Evolutionary conservation across 2,329 filamentous ascomycete genomes (phyloP).

Genomic region (Colletotrichum neosansevieriae): DNA sequence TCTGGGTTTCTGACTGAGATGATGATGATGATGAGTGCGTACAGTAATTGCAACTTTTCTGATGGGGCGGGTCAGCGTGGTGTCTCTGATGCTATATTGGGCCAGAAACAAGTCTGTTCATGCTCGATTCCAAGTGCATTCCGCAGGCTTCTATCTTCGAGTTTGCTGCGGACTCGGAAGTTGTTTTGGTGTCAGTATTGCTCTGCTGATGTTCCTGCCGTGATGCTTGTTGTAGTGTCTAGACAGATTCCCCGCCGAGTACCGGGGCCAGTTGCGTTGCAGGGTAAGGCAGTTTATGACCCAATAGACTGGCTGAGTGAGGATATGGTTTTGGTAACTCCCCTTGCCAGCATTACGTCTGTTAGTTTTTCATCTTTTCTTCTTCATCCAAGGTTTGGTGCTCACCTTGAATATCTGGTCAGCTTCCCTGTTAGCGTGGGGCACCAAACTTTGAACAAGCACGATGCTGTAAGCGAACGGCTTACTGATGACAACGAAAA

Average conservation of each 20-base stretch:
- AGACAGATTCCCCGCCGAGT: conserved; percentile 14
- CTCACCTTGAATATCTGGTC: conserved; percentile 28
- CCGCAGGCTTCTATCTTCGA: neutral
- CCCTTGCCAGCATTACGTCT: conserved; percentile 17
- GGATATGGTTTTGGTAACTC: neutral
- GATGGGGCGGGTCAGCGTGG: conserved; percentile 8
- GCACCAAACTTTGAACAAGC: conserved; percentile 11
- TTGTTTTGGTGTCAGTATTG: neutral
- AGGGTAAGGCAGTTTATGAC: neutral
- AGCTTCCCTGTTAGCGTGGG: conserved; percentile 1
- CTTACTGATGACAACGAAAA: conserved; percentile 11
- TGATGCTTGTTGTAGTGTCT: conserved; percentile 9
- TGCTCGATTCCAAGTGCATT: neutral
- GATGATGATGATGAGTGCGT: neutral
- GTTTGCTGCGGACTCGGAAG: neutral
- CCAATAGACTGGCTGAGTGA: conserved; percentile 15
- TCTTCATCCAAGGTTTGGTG: conserved; percentile 15
- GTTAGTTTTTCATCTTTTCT: conserved; percentile 25
- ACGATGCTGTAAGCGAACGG: conserved; percentile 4
- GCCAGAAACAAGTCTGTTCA: neutral
- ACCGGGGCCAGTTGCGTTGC: conserved; percentile 18
- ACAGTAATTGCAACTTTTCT: conserved; percentile 1
- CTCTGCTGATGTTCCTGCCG: conserved; percentile 9
- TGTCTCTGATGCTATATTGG: neutral
- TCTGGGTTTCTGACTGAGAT: conserved; percentile 21